Base-by-base conservation (phyloP, 305 asterid genomes). In the Vinca major region DNA sequence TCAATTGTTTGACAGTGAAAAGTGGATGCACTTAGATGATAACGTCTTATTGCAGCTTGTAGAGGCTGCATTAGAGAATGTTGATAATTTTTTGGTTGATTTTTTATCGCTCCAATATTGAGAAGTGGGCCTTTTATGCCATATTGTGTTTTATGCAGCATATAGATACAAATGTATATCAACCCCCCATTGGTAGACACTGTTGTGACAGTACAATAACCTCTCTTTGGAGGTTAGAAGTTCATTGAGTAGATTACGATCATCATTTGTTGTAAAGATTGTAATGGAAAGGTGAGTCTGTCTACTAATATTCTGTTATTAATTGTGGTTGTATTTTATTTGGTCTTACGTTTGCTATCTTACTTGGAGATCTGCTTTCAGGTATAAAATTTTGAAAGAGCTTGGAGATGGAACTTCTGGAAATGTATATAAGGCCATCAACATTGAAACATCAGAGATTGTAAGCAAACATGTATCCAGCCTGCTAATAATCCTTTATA, bases 341-440 rank as follows among this genome's bases (percentile, higher is more conserved):
- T 70, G 70, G 70, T 45, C 77, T 77, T 65, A 64, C 49, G 33
- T 37, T 71, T 50, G 66, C 52, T 76, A 57, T 67, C 70, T 77
- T 72, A 67, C 68, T 58, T 77, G 33, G 62, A 26, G 47, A 63
- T 79, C 68, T 76, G 40, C 67, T 70, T 77, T 64, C 86, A 93
- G 97, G 80, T 93, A 93, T 74, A 89, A 81, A 80, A 66, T 89
- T 78, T 81, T 91, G 86, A 82, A 76, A 57, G 97, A 89, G 85
- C 85, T 91, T 79, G 99, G 99, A 51, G 89, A 89, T 84, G 99
- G 99, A 73, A 86, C 96, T 60, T 88, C 90, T 67, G 99, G 97
- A 54, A 79, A 74, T 85, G 97, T 93, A 75, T 93, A 81, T 88
- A 89, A 88, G 83, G 99, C 97, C 76, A 71, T 93, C 73, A 89